Evolutionary conservation across 2,329 filamentous ascomycete species (phyloP).

Genomic region (Trichoderma sp.): DNA sequence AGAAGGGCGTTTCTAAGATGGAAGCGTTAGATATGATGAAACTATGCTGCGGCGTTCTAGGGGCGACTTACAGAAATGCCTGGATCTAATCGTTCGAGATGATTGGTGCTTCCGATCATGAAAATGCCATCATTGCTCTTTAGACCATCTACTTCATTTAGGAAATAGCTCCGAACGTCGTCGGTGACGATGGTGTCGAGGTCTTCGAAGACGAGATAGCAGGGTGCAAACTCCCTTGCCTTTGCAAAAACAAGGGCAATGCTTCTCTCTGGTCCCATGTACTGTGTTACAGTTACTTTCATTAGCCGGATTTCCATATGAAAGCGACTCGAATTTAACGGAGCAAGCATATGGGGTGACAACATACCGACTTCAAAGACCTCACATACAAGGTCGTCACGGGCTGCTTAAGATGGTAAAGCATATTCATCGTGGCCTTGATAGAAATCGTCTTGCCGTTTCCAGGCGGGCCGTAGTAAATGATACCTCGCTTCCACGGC

Average conservation of each 20-base stretch:
- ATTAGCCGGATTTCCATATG: background rate
- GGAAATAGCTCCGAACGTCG: conserved; percentile 62
- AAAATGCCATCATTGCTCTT: conserved; percentile 69
- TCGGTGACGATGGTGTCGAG: conserved; percentile 65
- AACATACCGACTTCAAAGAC: conserved; percentile 41
- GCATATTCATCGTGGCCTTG: conserved; percentile 66
- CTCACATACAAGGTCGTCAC: conserved; percentile 64
- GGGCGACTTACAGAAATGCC: conserved; percentile 51
- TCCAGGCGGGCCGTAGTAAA: conserved; percentile 62
- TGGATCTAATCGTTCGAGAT: conserved; percentile 64
- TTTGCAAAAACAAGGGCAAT: conserved; percentile 55
- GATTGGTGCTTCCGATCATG: conserved; percentile 65
- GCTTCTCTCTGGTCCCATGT: conserved; percentile 53
- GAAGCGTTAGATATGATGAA: background rate
- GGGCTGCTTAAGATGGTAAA: conserved; percentile 52
- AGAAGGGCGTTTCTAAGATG: conserved; percentile 56
- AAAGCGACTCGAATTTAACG: background rate
- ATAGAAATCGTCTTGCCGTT: conserved; percentile 71
- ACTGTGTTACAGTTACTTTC: conserved; percentile 33
- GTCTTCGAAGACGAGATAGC: conserved; percentile 70
- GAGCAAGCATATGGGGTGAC: background rate
- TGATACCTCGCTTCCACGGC: conserved; percentile 69
- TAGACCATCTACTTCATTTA: conserved; percentile 71
- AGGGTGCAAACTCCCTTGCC: conserved; percentile 62
- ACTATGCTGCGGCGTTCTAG: background rate